phyloP scores from a whole-genome alignment of 108 stramenopile genomes.

The Pelagomonas calceolata region DNA sequence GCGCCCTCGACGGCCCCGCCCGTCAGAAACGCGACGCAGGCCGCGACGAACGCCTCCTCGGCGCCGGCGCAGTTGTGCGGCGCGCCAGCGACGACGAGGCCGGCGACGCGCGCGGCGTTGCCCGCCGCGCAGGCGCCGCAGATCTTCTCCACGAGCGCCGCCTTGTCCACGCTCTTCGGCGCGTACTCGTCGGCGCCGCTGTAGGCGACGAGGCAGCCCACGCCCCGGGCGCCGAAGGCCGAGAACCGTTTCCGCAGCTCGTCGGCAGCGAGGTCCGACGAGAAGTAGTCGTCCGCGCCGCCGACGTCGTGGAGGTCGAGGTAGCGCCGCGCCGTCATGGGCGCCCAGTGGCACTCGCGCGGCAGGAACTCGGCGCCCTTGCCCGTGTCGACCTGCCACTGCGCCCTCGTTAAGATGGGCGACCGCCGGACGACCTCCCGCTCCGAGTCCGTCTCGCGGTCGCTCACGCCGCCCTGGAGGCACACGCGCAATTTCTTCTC shows the following conservation, averaged over 20 bases:
- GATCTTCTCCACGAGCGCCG: conserved; percentile 46
- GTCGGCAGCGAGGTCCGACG: conserved; percentile 67
- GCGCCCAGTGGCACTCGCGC: conserved; percentile 67
- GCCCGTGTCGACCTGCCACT: conserved; percentile 22
- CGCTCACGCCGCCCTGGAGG: conserved; percentile 82
- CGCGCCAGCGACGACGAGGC: not conserved
- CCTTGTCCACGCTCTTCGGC: conserved; percentile 44
- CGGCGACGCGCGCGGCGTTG: not conserved
- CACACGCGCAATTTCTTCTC: conserved; percentile 38
- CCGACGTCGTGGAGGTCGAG: conserved; percentile 56
- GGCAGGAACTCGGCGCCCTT: conserved; percentile 80
- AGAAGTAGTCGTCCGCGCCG: conserved; percentile 84
- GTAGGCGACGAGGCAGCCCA: conserved; percentile 56
- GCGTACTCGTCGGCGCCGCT: conserved; percentile 79
- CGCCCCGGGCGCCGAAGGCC: conserved; percentile 24
- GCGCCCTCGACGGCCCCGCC: too few species aligned
- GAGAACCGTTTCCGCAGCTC: conserved; percentile 35
- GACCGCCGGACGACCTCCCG: too few species aligned
- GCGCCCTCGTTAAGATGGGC: conserved; percentile 35
- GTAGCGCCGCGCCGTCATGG: conserved; percentile 79
- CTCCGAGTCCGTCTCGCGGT: conserved; percentile 59
- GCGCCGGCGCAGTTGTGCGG: not conserved
- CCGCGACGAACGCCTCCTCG: too few species aligned
- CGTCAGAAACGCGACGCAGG: too few species aligned
- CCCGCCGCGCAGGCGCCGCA: conserved; percentile 21